phyloP scores from a whole-genome alignment of 1,284 basidiomycete species.

The Thecaphora thlaspeos region DNA sequence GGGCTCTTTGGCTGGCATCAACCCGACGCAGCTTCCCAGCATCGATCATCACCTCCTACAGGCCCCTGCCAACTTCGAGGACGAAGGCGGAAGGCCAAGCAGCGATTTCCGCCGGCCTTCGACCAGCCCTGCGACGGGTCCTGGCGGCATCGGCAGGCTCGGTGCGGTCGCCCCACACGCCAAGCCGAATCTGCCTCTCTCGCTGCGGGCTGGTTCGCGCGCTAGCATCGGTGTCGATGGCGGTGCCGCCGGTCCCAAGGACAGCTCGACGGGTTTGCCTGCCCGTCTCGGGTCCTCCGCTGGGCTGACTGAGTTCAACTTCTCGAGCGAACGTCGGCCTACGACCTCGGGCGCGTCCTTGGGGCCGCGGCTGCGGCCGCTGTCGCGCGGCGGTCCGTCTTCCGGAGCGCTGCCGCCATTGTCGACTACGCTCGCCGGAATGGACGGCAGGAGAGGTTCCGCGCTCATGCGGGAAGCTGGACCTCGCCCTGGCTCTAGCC shows the following conservation, averaged over 20 bases:
- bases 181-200: conserved; percentile 27
- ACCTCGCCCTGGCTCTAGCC: background rate
- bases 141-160: conserved; percentile 8
- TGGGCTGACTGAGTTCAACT: background rate
- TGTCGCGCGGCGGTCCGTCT: conserved; percentile 4
- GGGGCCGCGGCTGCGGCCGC: conserved; percentile 11
- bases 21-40: conserved; percentile 26
- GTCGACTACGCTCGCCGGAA: conserved; percentile 13
- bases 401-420: conserved; percentile 18
- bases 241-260: conserved; percentile 10
- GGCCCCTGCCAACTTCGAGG: conserved; percentile 17
- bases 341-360: conserved; percentile 22
- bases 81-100: conserved; percentile 13
- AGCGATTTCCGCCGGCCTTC: conserved; percentile 15
- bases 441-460: conserved; percentile 23
- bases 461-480: conserved; percentile 7
- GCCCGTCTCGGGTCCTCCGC: conserved; percentile 2
- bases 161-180: conserved; percentile 6
- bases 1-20: conserved; percentile 2
- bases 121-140: conserved; percentile 18
- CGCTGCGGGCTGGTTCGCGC: conserved; percentile 12
- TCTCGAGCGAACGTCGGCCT: conserved; percentile 15
- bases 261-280: conserved; percentile 2
- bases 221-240: conserved; percentile 18
- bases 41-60: conserved; percentile 36